A percentile compares a stretch with the other conserved stretches of the same genome.
phyloP scores from a whole-genome alignment of 257 asterid genomes.

The Lavandula angustifolia region DNA sequence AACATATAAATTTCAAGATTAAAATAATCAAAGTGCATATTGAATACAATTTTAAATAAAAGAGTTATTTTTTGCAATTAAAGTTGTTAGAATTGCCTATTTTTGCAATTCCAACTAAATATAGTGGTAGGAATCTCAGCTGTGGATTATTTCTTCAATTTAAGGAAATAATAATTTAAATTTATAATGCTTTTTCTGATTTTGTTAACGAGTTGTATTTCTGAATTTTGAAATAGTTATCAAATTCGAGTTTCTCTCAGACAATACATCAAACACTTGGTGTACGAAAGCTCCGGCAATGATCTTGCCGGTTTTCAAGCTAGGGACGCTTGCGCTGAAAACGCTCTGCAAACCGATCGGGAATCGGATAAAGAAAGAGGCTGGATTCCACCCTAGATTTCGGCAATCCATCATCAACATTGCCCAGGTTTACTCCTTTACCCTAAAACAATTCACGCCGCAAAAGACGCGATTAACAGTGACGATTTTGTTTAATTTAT shows the following conservation, averaged over 20 bases:
- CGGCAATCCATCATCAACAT: constrained; percentile 64
- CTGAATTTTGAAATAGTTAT: too few relatives aligned
- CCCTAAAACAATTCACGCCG: neutral
- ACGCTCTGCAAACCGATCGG: constrained; percentile 82
- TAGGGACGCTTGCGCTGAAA: constrained; percentile 77
- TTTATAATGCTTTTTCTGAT: too few relatives aligned
- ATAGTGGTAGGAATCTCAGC: too few relatives aligned
- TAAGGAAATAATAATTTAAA: too few relatives aligned
- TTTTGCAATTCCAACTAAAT: too few relatives aligned
- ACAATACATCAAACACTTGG: constrained; percentile 30
- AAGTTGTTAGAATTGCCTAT: too few relatives aligned
- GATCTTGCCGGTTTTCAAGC: constrained; percentile 75
- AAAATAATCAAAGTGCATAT: too few relatives aligned
- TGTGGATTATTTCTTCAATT: too few relatives aligned
- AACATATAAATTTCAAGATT: too few relatives aligned
- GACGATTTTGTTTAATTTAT: neutral
- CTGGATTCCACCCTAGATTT: constrained; percentile 68
- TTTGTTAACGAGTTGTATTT: neutral
- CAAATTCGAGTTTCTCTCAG: neutral
- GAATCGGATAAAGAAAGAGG: constrained; percentile 75
- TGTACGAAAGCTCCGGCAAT: constrained; percentile 34
- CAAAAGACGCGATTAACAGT: neutral
- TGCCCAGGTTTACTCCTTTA: constrained; percentile 60
- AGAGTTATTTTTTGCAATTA: too few relatives aligned
- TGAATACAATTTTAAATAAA: too few relatives aligned